These are phyloP conservation scores for Xerocomellus amylosporus DNA, from an alignment of 768 basidiomycete genomes.

Conservation along the genomic window DNA sequence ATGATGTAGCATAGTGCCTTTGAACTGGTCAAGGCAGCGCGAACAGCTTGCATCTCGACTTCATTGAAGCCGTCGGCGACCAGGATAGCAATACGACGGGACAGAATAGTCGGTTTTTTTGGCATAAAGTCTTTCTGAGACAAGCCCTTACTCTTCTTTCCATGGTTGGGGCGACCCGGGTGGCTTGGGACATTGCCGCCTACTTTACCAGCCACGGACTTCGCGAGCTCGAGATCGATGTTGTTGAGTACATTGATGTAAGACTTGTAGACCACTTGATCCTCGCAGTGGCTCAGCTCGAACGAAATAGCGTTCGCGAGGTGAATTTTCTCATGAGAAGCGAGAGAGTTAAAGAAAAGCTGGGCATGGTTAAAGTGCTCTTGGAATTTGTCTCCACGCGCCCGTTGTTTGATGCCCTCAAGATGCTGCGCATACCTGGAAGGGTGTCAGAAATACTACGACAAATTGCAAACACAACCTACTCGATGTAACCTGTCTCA, in stretches of 20 bases:
- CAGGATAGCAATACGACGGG: conserved; percentile 73
- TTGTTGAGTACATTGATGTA: conserved; percentile 68
- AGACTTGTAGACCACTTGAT: conserved; percentile 62
- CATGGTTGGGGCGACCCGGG: conserved; percentile 53
- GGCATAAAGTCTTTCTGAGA: conserved; percentile 59
- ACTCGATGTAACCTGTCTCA: conserved; percentile 55
- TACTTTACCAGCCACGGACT: conserved; percentile 62
- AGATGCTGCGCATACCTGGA: conserved; percentile 49
- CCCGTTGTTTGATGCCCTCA: conserved; percentile 54
- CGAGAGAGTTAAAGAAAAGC: conserved; percentile 82
- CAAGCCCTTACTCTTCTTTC: conserved; percentile 51
- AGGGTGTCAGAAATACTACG: conserved; percentile 8
- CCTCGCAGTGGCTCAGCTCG: conserved; percentile 82
- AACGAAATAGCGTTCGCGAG: conserved; percentile 70
- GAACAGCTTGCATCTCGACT: conserved; percentile 55
- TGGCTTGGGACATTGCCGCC: conserved; percentile 55
- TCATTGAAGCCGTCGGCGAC: conserved; percentile 73
- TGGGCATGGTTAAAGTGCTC: conserved; percentile 75
- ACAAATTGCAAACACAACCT: conserved; percentile 13
- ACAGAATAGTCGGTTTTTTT: conserved; percentile 55
- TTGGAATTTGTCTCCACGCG: conserved; percentile 69
- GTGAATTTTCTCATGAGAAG: conserved; percentile 66
- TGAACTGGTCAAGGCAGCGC: conserved; percentile 47
- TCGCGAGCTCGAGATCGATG: conserved; percentile 73
- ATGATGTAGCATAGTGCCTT: conserved; percentile 64